phyloP scores from a whole-genome alignment of 2,329 filamentous ascomycete species.

The Pseudogymnoascus sp. region DNA sequence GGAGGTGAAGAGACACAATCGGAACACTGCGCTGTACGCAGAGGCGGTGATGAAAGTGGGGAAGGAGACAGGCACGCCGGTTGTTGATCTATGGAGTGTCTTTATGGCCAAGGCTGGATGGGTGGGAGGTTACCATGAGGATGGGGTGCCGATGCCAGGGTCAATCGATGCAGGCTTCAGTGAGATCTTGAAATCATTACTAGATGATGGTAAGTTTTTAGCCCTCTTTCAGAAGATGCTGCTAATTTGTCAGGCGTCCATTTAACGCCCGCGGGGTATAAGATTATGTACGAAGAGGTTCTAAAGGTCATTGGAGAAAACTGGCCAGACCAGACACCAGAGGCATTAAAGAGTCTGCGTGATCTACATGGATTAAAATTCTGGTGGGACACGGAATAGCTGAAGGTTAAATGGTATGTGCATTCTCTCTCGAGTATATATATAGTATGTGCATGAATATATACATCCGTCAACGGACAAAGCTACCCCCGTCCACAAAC shows the following conservation, averaged over 20 bases:
- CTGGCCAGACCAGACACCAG: conserved; percentile 19
- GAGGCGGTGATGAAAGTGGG: conserved; percentile 53
- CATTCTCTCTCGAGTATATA: neutral
- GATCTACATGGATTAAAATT: neutral
- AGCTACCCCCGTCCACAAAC: neutral
- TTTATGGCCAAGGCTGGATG: conserved; percentile 60
- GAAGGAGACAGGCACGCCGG: conserved; percentile 38
- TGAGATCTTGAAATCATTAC: conserved; percentile 15
- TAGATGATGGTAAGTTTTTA: conserved; percentile 18
- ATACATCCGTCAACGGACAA: neutral
- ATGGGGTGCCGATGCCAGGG: conserved; percentile 15
- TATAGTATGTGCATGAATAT: conserved; percentile 1
- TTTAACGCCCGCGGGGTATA: conserved; percentile 26
- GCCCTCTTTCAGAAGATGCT: neutral
- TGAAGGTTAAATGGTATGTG: neutral
- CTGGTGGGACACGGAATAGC: conserved; percentile 1
- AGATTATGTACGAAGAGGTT: conserved; percentile 22
- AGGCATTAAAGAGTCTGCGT: neutral
- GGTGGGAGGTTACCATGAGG: conserved; percentile 13
- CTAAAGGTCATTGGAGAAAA: conserved; percentile 19
- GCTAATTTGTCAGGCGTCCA: conserved; percentile 22
- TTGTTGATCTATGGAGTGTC: conserved; percentile 71
- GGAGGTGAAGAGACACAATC: neutral
- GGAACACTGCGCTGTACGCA: conserved; percentile 51
- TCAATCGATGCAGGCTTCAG: conserved; percentile 15